Evolutionary conservation across 1,284 basidiomycete genomes (phyloP).

Genomic region (Heterobasidion annosum): DNA sequence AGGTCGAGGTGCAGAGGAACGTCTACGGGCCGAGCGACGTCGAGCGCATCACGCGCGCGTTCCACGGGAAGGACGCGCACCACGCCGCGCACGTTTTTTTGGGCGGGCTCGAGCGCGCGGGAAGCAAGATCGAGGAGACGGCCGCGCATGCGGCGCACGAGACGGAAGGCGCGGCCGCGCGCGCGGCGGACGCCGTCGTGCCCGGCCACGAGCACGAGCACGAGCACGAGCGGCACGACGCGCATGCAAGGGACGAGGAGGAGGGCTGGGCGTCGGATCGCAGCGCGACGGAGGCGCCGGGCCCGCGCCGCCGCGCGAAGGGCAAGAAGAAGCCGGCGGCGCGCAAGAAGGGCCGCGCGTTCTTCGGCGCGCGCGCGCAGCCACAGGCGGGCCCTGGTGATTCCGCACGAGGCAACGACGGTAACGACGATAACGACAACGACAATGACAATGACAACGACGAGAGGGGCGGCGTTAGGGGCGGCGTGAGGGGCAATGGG

Average conservation of each 20-base stretch:
- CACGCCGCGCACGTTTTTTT: neutral
- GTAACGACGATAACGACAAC: neutral
- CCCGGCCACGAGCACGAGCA: neutral
- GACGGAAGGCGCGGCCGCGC: neutral
- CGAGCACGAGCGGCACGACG: neutral
- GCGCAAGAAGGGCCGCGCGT: neutral
- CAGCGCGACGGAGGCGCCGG: neutral
- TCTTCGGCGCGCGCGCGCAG: neutral
- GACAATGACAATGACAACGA: neutral
- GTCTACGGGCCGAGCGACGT: neutral
- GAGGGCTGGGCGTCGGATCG: slow-evolving; percentile 5
- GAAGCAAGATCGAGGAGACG: neutral
- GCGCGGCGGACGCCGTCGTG: neutral
- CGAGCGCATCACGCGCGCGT: neutral
- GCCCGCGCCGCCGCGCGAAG: neutral
- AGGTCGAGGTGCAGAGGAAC: slow-evolving; percentile 5
- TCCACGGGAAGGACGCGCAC: neutral
- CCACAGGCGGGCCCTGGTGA: neutral
- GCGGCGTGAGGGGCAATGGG: neutral
- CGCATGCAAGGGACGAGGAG: slow-evolving; percentile 1
- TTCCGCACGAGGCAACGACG: neutral
- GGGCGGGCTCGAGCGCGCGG: neutral
- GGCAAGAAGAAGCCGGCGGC: neutral
- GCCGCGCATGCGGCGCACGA: neutral
- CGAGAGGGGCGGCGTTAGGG: neutral